phyloP scores from a whole-genome alignment of 2,329 filamentous ascomycete genomes.

The Exserohilum turcica region DNA sequence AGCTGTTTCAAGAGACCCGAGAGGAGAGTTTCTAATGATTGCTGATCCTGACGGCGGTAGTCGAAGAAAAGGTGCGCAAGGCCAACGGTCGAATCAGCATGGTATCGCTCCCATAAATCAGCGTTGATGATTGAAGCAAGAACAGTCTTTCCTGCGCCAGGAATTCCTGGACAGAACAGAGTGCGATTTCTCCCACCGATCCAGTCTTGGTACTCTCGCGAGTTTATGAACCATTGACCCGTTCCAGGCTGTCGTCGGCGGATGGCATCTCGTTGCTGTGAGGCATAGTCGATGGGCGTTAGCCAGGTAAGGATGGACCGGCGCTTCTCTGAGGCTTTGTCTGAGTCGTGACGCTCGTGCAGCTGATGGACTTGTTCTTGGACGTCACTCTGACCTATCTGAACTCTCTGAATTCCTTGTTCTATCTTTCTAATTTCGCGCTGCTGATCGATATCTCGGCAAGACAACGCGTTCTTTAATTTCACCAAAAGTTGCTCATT shows the following conservation, averaged over 20 bases:
- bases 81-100: conserved; percentile 3
- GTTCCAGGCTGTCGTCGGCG: conserved; percentile 18
- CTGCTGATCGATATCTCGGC: background rate
- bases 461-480: background rate
- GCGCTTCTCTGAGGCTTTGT: background rate
- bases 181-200: conserved; percentile 10
- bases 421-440: background rate
- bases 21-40: conserved; percentile 30
- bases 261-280: conserved; percentile 23
- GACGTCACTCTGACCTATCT: background rate
- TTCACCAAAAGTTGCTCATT: conserved; percentile 2
- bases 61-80: conserved; percentile 46
- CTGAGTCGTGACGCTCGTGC: background rate
- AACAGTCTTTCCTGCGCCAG: conserved; percentile 38
- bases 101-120: conserved; percentile 2
- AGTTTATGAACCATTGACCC: conserved; percentile 28
- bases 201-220: conserved; percentile 18
- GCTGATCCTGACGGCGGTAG: conserved; percentile 32
- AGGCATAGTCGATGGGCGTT: conserved; percentile 10
- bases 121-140: conserved; percentile 32
- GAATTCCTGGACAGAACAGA: conserved; percentile 33
- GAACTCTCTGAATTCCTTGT: background rate
- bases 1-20: conserved; percentile 45
- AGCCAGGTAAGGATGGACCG: conserved; percentile 22
- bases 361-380: background rate